A percentile compares a stretch with the other conserved stretches of the same genome.
phyloP scores from a whole-genome alignment of 345 rosid genomes.

The Syzygium oleosum region DNA sequence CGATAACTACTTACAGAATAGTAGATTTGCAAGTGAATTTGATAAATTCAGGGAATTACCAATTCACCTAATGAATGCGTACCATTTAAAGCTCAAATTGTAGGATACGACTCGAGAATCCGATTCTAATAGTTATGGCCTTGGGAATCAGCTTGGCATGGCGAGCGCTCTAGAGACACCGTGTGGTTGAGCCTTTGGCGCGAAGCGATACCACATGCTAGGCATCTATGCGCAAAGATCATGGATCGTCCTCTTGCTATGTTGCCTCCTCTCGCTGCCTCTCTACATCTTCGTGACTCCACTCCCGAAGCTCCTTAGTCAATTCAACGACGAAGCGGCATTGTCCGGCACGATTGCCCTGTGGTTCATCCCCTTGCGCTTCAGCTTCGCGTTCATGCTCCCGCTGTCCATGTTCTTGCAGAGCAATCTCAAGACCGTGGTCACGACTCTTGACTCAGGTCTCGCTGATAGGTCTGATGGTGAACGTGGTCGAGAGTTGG shows the following conservation, averaged over 20 bases:
- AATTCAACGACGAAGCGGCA: conserved; percentile 24
- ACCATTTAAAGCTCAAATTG: too few relatives aligned
- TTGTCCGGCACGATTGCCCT: conserved; percentile 15
- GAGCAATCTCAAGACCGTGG: conserved; percentile 22
- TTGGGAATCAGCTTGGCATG: conserved; percentile 5
- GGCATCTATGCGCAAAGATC: conserved; percentile 17
- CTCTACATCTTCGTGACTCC: conserved; percentile 11
- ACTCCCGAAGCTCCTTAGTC: conserved; percentile 9
- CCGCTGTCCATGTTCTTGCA: conserved; percentile 31
- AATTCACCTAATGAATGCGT: too few relatives aligned
- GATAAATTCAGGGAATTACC: too few relatives aligned
- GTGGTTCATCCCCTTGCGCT: conserved; percentile 28
- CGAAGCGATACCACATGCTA: conserved; percentile 5
- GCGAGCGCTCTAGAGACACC: conserved; percentile 17
- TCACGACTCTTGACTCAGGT: conserved; percentile 19
- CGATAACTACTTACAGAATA: too few relatives aligned
- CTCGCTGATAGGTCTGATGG: conserved; percentile 7
- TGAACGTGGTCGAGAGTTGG: conserved; percentile 19
- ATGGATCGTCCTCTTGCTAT: conserved; percentile 4
- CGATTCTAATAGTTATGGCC: too few relatives aligned
- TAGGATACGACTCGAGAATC: too few relatives aligned
- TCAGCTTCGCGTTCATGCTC: conserved; percentile 28
- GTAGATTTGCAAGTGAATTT: too few relatives aligned
- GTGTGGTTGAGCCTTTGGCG: conserved; percentile 12
- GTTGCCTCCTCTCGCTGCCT: conserved; percentile 5